Conservation (phyloP, 2,329 filamentous ascomycete species). For the Alternaria tenuissima region DNA sequence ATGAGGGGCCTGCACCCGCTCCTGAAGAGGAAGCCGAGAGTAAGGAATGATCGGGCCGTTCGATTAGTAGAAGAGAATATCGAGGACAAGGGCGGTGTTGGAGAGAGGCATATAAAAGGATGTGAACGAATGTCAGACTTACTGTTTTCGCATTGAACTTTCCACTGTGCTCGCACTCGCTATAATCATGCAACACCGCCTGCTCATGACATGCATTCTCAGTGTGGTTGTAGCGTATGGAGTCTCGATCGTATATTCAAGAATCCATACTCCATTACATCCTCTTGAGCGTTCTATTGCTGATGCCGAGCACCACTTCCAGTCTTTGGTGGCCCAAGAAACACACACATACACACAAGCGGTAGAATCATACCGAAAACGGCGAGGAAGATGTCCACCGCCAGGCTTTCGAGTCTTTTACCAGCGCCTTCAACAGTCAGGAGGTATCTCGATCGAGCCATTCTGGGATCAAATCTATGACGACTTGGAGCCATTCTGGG, state of each 20-base stretch:
- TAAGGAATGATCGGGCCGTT: background rate
- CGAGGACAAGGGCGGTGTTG: background rate
- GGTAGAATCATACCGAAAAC: background rate
- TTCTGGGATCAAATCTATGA: slow-evolving; percentile 1
- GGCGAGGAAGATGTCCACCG: background rate
- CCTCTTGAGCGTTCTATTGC: background rate
- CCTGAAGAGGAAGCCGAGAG: background rate
- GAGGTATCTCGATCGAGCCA: background rate
- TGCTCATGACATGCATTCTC: background rate
- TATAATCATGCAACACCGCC: background rate
- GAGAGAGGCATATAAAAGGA: background rate
- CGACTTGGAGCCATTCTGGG: background rate
- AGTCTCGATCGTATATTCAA: background rate
- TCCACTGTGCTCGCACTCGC: background rate
- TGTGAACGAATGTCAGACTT: background rate
- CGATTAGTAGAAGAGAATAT: background rate
- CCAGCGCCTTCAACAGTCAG: background rate
- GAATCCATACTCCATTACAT: background rate
- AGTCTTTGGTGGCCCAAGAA: background rate
- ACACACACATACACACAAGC: background rate
- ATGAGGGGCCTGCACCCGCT: background rate
- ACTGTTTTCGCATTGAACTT: background rate
- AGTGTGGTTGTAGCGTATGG: background rate
- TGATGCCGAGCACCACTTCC: background rate
- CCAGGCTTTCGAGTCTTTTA: background rate